Evolutionary conservation across 768 basidiomycete genomes (phyloP).

Genomic region (Leccinum obscurum): DNA sequence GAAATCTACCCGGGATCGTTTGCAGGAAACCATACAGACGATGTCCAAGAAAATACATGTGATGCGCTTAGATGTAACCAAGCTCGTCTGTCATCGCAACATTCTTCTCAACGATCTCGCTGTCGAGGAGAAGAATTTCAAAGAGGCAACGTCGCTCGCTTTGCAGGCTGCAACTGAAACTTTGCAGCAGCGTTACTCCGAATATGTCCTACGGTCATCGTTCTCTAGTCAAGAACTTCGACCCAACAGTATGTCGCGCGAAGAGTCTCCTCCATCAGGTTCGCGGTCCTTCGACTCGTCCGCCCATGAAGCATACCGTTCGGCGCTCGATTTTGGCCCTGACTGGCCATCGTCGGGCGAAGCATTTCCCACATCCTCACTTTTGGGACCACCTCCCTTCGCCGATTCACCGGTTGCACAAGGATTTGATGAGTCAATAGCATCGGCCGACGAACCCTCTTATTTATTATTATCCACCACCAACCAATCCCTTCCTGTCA

Average conservation of each 20-base stretch:
- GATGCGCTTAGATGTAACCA: conserved; percentile 71
- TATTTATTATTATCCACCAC: conserved; percentile 21
- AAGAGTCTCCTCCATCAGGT: conserved; percentile 10
- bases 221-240: conserved; percentile 34
- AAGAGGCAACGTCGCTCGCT: conserved; percentile 65
- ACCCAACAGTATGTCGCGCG: conserved; percentile 14
- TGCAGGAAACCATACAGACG: conserved; percentile 58
- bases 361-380: conserved; percentile 35
- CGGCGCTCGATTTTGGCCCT: conserved; percentile 58
- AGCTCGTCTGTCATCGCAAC: conserved; percentile 71
- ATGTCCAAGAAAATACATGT: conserved; percentile 65
- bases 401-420: conserved; percentile 38
- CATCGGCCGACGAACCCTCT: conserved; percentile 30
- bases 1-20: conserved; percentile 74
- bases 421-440: conserved; percentile 31
- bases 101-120: conserved; percentile 76
- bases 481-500: conserved; percentile 22
- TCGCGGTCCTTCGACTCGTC: conserved; percentile 44
- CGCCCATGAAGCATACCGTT: conserved; percentile 62
- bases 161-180: conserved; percentile 70
- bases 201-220: conserved; percentile 35
- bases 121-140: conserved; percentile 67
- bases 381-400: conserved; percentile 32
- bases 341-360: conserved; percentile 49
- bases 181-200: conserved; percentile 46